Conservation (phyloP, 148 eudicot genomes). For the Chenopodium album region DNA sequence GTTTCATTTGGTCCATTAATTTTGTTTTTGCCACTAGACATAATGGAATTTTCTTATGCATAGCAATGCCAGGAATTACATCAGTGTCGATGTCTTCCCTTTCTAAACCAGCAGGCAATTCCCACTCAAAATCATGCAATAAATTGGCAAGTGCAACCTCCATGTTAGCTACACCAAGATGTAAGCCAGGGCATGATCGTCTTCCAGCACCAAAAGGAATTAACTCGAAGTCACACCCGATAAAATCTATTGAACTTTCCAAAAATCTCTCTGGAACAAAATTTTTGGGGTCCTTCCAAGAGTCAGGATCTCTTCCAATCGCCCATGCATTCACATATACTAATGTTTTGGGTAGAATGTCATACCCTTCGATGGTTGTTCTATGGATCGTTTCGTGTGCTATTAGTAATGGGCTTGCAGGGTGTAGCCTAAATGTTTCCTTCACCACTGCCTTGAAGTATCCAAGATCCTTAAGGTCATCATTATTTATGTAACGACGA, state of each 20-base stretch:
- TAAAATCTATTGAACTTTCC: constrained; percentile 26
- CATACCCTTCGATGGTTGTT: constrained; percentile 27
- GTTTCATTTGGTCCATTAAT: too few relatives aligned
- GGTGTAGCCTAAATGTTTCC: constrained; percentile 38
- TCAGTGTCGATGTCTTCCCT: constrained; percentile 30
- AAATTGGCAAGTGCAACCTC: constrained; percentile 42
- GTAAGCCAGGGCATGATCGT: constrained; percentile 41
- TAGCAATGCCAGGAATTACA: constrained; percentile 31
- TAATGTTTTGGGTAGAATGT: constrained; percentile 30
- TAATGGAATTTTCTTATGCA: constrained; percentile 40
- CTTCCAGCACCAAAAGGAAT: constrained; percentile 46
- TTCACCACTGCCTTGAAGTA: constrained; percentile 37
- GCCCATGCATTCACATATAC: constrained; percentile 32
- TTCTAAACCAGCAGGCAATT: constrained; percentile 27
- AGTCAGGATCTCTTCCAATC: constrained; percentile 35
- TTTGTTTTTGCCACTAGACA: neutral
- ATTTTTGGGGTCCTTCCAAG: constrained; percentile 30
- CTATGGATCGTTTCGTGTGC: constrained; percentile 28
- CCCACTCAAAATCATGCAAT: constrained; percentile 42
- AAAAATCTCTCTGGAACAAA: constrained; percentile 39
- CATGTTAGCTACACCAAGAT: constrained; percentile 30
- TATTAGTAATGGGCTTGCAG: constrained; percentile 31
- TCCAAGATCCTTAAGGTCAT: constrained; percentile 12
- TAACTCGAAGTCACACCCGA: constrained; percentile 31
- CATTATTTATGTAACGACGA: constrained; percentile 11